phyloP scores from a whole-genome alignment of 139 green algal species.

The Nannochloris sp. region DNA sequence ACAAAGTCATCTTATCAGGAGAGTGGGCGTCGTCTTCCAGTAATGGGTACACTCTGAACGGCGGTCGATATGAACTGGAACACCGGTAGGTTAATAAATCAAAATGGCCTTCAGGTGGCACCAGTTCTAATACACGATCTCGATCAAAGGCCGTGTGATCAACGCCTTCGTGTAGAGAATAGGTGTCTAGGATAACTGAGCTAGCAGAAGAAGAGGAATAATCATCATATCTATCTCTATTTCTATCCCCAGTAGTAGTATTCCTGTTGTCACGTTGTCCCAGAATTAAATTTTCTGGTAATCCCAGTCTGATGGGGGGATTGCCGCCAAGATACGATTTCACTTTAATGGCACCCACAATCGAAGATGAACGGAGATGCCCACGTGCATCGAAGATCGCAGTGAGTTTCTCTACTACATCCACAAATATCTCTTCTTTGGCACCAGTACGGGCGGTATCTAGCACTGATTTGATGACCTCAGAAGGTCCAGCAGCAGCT shows the following conservation, averaged over 20 bases:
- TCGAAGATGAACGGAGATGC: constrained; percentile 69
- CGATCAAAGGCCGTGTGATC: constrained; percentile 76
- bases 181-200: constrained; percentile 24
- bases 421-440: constrained; percentile 93
- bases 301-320: constrained; percentile 77
- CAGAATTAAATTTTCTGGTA: constrained; percentile 84
- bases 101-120: constrained; percentile 86
- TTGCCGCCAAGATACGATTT: constrained; percentile 82
- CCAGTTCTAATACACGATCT: constrained; percentile 83
- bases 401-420: constrained; percentile 92
- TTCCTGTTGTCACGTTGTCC: constrained; percentile 27
- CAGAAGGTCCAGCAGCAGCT: constrained; percentile 54
- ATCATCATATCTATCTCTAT: background rate
- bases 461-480: constrained; percentile 82
- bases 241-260: background rate
- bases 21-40: constrained; percentile 56
- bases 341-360: constrained; percentile 79
- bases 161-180: constrained; percentile 75
- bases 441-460: constrained; percentile 61
- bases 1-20: constrained; percentile 35
- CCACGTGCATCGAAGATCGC: constrained; percentile 85
- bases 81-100: constrained; percentile 91
- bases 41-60: constrained; percentile 70
- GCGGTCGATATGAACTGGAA: constrained; percentile 71
- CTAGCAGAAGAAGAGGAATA: background rate